Evolutionary conservation across 768 basidiomycete species (phyloP).

Genomic region (Suillus alpinus): DNA sequence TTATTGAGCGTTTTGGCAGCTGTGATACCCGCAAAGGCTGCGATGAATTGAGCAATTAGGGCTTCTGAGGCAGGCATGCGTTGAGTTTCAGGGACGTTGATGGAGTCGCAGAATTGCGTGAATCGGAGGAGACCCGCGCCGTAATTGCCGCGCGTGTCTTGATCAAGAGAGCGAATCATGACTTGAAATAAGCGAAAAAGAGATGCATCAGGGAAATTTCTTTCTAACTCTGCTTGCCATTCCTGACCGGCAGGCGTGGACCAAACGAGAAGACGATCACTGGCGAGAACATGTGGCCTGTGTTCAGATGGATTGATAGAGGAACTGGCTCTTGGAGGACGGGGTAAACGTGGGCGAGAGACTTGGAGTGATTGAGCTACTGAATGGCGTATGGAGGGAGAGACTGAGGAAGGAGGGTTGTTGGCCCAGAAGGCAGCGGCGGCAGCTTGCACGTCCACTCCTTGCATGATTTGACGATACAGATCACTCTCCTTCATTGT

Average conservation of each 20-base stretch:
- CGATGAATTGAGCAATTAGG: constrained; percentile 26
- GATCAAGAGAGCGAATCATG: constrained; percentile 13
- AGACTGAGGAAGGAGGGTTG: background rate
- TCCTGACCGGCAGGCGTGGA: background rate
- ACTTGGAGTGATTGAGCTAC: background rate
- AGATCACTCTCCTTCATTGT: too few relatives aligned
- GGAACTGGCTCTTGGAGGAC: background rate
- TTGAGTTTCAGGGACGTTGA: constrained; percentile 25
- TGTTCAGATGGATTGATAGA: background rate
- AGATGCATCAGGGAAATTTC: background rate
- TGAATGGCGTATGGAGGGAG: background rate
- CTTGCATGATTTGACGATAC: background rate
- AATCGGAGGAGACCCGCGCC: constrained; percentile 26
- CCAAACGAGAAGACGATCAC: background rate
- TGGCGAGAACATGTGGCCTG: background rate
- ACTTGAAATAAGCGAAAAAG: background rate
- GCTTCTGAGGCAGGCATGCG: constrained; percentile 22
- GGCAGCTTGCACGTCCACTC: background rate
- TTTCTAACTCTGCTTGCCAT: accelerated
- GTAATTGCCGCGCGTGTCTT: constrained; percentile 22
- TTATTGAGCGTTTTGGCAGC: constrained; percentile 22
- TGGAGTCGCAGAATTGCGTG: constrained; percentile 36
- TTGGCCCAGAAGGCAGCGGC: background rate
- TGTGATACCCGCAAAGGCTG: constrained; percentile 10
- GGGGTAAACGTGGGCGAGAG: background rate